phyloP scores from a whole-genome alignment of 257 asterid genomes.

The Ocimum tenuiflorum region DNA sequence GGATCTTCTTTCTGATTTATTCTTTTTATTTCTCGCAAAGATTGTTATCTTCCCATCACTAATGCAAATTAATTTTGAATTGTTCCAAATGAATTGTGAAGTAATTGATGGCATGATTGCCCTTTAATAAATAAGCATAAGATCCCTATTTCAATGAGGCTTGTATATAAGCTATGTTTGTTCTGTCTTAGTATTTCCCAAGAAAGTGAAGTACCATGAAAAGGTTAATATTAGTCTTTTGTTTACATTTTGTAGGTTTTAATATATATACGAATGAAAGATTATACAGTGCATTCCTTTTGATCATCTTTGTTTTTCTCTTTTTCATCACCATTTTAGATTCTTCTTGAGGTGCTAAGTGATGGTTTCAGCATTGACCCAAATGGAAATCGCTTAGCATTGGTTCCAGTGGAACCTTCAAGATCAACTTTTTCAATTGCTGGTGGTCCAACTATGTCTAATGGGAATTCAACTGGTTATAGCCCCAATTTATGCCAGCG shows the following conservation, averaged over 20 bases:
- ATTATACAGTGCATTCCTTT: neutral
- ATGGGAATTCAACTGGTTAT: slow-evolving; percentile 54
- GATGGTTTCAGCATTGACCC: slow-evolving; percentile 64
- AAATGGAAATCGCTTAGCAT: slow-evolving; percentile 70
- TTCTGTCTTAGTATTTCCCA: too few species aligned
- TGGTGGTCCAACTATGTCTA: slow-evolving; percentile 82
- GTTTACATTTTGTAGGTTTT: neutral
- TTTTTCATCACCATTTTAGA: slow-evolving; percentile 36
- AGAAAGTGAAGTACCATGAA: too few species aligned
- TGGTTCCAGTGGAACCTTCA: slow-evolving; percentile 71
- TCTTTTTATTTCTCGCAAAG: neutral
- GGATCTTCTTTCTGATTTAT: neutral
- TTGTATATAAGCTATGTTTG: neutral
- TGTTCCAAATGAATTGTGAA: neutral
- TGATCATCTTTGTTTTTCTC: neutral
- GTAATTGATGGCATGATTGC: neutral
- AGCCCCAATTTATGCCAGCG: slow-evolving; percentile 41
- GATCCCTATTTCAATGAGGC: neutral
- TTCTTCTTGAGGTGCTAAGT: slow-evolving; percentile 69
- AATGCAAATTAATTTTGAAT: neutral
- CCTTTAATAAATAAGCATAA: neutral
- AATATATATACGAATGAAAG: neutral
- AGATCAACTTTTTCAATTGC: slow-evolving; percentile 77
- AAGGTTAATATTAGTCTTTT: too few species aligned
- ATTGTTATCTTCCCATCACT: neutral